Evolutionary conservation across 192 early-diverging fungal species (phyloP), one percentile per base, ranked within the genome.

Genomic region (Backusella sp.): DNA sequence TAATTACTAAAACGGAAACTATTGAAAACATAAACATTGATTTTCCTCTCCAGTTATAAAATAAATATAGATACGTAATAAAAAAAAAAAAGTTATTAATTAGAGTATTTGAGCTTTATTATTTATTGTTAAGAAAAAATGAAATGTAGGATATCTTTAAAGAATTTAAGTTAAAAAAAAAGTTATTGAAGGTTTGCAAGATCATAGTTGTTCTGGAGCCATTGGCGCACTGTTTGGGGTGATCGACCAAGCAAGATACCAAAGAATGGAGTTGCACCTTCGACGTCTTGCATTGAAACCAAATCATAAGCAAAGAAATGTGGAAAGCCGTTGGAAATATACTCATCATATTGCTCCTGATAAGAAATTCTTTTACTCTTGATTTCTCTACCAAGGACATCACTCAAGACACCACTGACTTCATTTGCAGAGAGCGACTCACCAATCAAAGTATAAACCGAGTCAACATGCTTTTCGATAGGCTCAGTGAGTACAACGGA

Each of bases 381-480:
- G 52, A 72, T 65, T 3, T 46, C 23, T 49, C 36, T 68, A 35
- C 69, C 76, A 8, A 77, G 70, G 14, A 72, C 34, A n/a, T 56
- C 49, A 41, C 35, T 41, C 14, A 71, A 56, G 11, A 66, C 17
- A 15, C 3, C 68, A 34, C 56, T 68, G 21, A 69, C 46, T 15
- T 72, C 68, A 2, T 37, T 72, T 6, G 68, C 46, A 3, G 69
- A 53, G 3, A 66, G 21, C 5, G 39, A 8, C 0, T 66, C 52
- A 3, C 53, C 26, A 19, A 62, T 77, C 69, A 77, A 37, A 4
- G 53, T 53, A 70, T 77, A 77, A 14, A 68, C 76, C 7, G 53
- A 42, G 37, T 71, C 28, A 77, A 11, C 19, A 35, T 77, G 56
- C 52, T 72, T 72, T 14, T 68, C 70, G 17, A 77, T 19, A 42